Percentiles rank a stretch among this genome's conserved stretches.
Evolutionary conservation across 768 basidiomycete species (phyloP).

Genomic region (Boletus sensibilis): DNA sequence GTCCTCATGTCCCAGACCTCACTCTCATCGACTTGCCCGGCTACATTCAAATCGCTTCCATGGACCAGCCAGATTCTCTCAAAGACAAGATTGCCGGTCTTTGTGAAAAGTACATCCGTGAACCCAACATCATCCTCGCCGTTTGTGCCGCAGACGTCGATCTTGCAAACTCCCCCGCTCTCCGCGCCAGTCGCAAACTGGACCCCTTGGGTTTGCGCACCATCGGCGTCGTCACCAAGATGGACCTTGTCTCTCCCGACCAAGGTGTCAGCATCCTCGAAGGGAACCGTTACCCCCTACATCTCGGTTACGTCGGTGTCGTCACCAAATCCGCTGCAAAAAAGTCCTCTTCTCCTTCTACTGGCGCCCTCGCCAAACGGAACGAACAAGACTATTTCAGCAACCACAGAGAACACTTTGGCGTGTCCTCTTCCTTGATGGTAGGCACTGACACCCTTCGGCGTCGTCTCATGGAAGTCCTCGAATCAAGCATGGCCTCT

Average conservation of each 20-base stretch:
- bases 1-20: slow-evolving; percentile 93
- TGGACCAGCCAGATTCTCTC: slow-evolving; percentile 93
- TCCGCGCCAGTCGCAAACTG: slow-evolving; percentile 89
- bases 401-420: slow-evolving; percentile 60
- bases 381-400: slow-evolving; percentile 71
- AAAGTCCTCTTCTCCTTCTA: slow-evolving; percentile 48
- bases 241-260: slow-evolving; percentile 92
- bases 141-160: slow-evolving; percentile 99
- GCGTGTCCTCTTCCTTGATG: slow-evolving; percentile 65
- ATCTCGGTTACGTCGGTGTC: slow-evolving; percentile 96
- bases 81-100: slow-evolving; percentile 88
- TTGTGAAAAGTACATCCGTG: slow-evolving; percentile 97
- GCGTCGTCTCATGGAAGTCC: slow-evolving; percentile 90
- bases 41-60: slow-evolving; percentile 90
- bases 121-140: slow-evolving; percentile 99
- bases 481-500: slow-evolving; percentile 96
- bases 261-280: slow-evolving; percentile 77
- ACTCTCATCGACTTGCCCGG: slow-evolving; percentile 97
- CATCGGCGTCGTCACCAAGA: slow-evolving; percentile 97
- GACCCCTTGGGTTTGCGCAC: slow-evolving; percentile 95
- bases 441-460: slow-evolving; percentile 91
- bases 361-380: slow-evolving; percentile 48
- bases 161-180: slow-evolving; percentile 94
- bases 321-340: slow-evolving; percentile 78
- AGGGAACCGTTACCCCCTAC: slow-evolving; percentile 94